A percentile compares a stretch with the other conserved stretches of the same genome.
These are phyloP conservation scores for Colletotrichum aenigma DNA, from an alignment of 2,329 filamentous ascomycete species.

Conservation along the genomic window DNA sequence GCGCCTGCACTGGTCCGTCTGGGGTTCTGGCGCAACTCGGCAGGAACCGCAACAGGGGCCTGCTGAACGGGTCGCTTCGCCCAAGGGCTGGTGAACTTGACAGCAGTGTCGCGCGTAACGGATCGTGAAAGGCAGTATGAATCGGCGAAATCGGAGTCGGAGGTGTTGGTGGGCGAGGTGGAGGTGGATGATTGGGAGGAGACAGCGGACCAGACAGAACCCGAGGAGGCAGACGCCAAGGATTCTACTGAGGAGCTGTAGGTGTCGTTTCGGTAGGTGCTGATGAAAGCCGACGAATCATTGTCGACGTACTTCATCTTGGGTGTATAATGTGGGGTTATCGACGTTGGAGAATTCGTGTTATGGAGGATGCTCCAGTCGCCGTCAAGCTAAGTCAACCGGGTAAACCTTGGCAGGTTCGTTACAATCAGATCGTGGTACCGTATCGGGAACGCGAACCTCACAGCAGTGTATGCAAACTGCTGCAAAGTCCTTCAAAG, in stretches of 20 bases:
- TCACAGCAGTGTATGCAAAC: constrained; percentile 42
- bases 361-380: constrained; percentile 32
- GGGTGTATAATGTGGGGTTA: constrained; percentile 24
- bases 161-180: constrained; percentile 67
- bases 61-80: constrained; percentile 27
- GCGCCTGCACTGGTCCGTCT: constrained; percentile 61
- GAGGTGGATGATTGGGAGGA: constrained; percentile 74
- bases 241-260: constrained; percentile 76
- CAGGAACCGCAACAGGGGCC: constrained; percentile 47
- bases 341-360: constrained; percentile 19
- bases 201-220: constrained; percentile 78
- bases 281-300: constrained; percentile 57
- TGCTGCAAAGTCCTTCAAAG: constrained; percentile 41
- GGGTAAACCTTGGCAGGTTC: constrained; percentile 31
- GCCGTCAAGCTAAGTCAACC: constrained; percentile 36
- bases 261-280: constrained; percentile 55
- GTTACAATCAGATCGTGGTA: constrained; percentile 31
- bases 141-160: constrained; percentile 56
- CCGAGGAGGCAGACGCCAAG: constrained; percentile 76
- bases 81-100: constrained; percentile 33
- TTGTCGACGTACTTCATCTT: constrained; percentile 65
- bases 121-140: constrained; percentile 42
- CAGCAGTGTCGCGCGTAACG: constrained; percentile 31
- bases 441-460: constrained; percentile 40
- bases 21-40: constrained; percentile 69